Evolutionary conservation across 2,329 filamentous ascomycete species (phyloP).

Genomic region (Reticulascus tulasneorum): DNA sequence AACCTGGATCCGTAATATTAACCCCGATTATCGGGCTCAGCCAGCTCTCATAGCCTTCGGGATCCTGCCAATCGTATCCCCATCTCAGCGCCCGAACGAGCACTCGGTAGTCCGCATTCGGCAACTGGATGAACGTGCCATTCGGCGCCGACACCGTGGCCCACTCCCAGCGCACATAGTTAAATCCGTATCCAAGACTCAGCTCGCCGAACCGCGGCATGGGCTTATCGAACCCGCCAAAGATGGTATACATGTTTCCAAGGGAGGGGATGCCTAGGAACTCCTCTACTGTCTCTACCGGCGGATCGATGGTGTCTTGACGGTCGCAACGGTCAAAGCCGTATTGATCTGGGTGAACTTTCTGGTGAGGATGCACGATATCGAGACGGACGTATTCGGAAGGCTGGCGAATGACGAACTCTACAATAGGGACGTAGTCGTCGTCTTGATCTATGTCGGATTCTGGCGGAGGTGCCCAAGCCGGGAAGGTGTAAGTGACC

Average conservation of each 20-base stretch:
- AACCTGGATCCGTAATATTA: constrained; percentile 6
- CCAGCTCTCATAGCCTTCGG: constrained; percentile 8
- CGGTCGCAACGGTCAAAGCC: too few relatives aligned
- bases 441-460: background rate
- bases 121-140: constrained; percentile 8
- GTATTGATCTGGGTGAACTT: constrained; percentile 3
- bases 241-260: constrained; percentile 4
- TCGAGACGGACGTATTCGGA: constrained; percentile 7
- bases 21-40: constrained; percentile 7
- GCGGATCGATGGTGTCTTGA: too few relatives aligned
- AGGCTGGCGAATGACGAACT: constrained; percentile 4
- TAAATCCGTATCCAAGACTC: constrained; percentile 8
- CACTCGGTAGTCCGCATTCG: constrained; percentile 10
- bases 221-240: too few relatives aligned
- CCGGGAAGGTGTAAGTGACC: constrained; percentile 6
- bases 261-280: background rate
- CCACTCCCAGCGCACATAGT: constrained; percentile 5
- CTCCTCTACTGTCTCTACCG: too few relatives aligned
- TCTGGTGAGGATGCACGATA: constrained; percentile 2
- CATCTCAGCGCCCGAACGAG: constrained; percentile 5
- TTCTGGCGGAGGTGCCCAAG: background rate
- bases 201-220: too few relatives aligned
- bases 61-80: constrained; percentile 1
- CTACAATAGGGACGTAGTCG: constrained; percentile 5
- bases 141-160: constrained; percentile 7